phyloP scores from a whole-genome alignment of 306 rosid genomes.

The Begonia loranthoides region DNA sequence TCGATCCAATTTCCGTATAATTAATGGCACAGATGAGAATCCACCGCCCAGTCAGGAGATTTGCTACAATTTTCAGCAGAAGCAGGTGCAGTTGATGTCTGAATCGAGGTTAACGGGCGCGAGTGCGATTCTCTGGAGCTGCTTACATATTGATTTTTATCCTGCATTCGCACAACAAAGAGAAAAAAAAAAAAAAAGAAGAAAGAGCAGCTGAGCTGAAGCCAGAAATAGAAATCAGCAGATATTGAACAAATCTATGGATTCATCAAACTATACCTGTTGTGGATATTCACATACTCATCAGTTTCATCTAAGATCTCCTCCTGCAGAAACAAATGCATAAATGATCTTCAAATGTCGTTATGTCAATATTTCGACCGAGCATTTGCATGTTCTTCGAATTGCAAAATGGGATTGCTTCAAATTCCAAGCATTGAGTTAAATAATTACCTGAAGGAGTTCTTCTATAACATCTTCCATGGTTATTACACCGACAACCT shows the following conservation, averaged over 20 bases:
- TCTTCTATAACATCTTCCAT: conserved; percentile 99
- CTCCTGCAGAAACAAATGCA: conserved; percentile 51
- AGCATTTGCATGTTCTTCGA: too few relatives aligned
- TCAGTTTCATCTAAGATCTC: conserved; percentile 99
- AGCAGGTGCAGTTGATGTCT: not conserved
- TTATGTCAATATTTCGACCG: too few relatives aligned
- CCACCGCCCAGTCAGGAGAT: not conserved
- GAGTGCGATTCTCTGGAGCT: conserved; percentile 38
- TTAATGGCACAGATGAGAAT: too few relatives aligned
- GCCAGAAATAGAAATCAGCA: too few relatives aligned
- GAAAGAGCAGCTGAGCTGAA: too few relatives aligned
- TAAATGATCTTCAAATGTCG: conserved; percentile 1
- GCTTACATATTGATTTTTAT: conserved; percentile 86
- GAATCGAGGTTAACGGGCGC: conserved; percentile 7
- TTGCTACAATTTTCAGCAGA: not conserved
- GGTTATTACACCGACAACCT: conserved; percentile 87
- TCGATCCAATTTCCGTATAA: too few relatives aligned
- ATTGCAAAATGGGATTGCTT: too few relatives aligned
- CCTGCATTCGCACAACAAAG: conserved; percentile 37
- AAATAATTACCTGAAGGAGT: conserved; percentile 77
- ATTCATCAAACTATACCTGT: conserved; percentile 44
- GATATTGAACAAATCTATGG: too few relatives aligned
- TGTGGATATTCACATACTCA: conserved; percentile 87
- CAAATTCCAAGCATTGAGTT: too few relatives aligned
- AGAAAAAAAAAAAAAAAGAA: too few relatives aligned